Percentiles rank a stretch among this genome's conserved stretches.
These are phyloP conservation scores for Exophiala phaeomuriformis DNA, from an alignment of 2,329 filamentous ascomycete genomes.

Conservation along the genomic window DNA sequence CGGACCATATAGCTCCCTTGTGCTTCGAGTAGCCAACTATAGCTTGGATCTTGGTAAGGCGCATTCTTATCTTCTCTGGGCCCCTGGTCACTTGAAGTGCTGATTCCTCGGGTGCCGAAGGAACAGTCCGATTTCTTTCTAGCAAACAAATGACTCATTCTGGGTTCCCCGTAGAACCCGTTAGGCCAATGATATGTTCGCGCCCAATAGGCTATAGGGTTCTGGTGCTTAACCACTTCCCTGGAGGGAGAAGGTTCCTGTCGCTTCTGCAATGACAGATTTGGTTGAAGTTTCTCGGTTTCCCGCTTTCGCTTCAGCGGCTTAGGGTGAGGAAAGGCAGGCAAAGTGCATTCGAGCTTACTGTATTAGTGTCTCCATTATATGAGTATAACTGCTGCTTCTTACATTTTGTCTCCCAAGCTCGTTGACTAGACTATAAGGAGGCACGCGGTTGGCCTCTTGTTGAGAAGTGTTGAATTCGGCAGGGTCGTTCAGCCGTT, in stretches of 20 bases:
- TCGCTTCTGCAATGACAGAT: constrained; percentile 4
- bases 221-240: constrained; percentile 16
- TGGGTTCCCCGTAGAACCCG: constrained; percentile 26
- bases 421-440: constrained; percentile 6
- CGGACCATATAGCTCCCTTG: constrained; percentile 24
- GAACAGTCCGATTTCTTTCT: constrained; percentile 22
- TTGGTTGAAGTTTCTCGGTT: background rate
- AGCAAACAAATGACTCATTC: constrained; percentile 31
- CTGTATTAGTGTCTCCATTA: constrained; percentile 1
- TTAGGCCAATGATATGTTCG: constrained; percentile 26
- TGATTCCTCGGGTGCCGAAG: constrained; percentile 7
- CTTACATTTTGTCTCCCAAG: constrained; percentile 3
- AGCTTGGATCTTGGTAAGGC: constrained; percentile 21
- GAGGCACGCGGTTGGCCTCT: constrained; percentile 1
- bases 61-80: constrained; percentile 20
- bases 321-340: constrained; percentile 1
- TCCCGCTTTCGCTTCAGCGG: constrained; percentile 3
- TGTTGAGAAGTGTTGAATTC: constrained; percentile 1
- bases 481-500: constrained; percentile 2
- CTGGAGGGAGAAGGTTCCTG: background rate
- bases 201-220: constrained; percentile 28
- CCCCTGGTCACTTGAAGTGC: constrained; percentile 23
- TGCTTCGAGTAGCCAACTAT: constrained; percentile 11
- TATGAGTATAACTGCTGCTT: background rate
- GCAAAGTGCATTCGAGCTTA: background rate